Evolutionary conservation across 805 yeast genomes (phyloP).

Genomic region (Wickerhamiella siamensis): DNA sequence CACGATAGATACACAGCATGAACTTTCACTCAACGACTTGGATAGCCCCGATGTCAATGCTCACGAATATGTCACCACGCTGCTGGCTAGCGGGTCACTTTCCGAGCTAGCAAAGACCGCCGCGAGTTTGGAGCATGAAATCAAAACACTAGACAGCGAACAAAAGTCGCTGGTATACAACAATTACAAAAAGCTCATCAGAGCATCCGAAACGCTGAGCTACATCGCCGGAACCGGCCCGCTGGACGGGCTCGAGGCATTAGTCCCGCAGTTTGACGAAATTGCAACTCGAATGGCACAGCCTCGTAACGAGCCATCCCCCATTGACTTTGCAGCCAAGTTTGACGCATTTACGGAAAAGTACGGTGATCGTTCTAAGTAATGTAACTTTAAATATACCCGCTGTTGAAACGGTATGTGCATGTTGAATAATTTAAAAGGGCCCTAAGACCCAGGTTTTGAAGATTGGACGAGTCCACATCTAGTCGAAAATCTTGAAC

Average conservation of each 20-base stretch:
- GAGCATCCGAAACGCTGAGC: slow-evolving; percentile 24
- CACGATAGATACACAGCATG: slow-evolving; percentile 1
- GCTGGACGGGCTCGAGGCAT: slow-evolving; percentile 10
- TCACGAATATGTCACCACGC: slow-evolving; percentile 13
- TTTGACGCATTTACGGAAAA: background rate
- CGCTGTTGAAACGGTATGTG: slow-evolving; percentile 11
- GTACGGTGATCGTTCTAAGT: background rate
- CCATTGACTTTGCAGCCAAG: background rate
- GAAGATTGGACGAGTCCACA: background rate
- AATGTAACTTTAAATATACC: slow-evolving; percentile 1
- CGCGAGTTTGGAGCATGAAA: slow-evolving; percentile 19
- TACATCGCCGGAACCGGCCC: slow-evolving; percentile 17
- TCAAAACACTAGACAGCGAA: slow-evolving; percentile 23
- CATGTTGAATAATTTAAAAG: slow-evolving; percentile 8
- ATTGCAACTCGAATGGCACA: slow-evolving; percentile 6
- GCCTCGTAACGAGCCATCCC: background rate
- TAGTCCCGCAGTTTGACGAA: slow-evolving; percentile 6
- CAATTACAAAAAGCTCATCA: slow-evolving; percentile 26
- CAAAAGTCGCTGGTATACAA: slow-evolving; percentile 28
- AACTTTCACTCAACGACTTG: slow-evolving; percentile 7
- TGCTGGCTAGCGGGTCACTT: slow-evolving; percentile 14
- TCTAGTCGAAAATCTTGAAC: slow-evolving; percentile 18
- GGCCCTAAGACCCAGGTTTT: background rate
- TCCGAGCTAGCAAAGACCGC: slow-evolving; percentile 17
- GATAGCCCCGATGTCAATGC: slow-evolving; percentile 16